Evolutionary conservation across 305 asterid species (phyloP).

Genomic region (Fraxinus ornus): DNA sequence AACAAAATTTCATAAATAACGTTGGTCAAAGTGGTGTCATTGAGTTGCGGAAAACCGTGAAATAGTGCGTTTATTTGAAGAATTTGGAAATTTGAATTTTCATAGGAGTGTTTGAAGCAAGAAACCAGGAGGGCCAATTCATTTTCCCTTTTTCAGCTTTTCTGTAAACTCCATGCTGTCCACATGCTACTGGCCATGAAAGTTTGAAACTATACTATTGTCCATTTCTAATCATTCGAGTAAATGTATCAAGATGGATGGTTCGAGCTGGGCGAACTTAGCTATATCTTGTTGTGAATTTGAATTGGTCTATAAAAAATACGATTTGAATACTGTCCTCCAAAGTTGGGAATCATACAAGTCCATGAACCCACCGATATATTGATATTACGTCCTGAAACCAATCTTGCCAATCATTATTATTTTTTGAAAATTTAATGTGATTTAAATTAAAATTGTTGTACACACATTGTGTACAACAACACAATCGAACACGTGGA

Average conservation of each 20-base stretch:
- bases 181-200: not conserved
- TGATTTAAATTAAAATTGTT: too few relatives aligned
- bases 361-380: not conserved
- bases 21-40: not conserved
- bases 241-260: not conserved
- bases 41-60: not conserved
- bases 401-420: not conserved
- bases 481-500: too few relatives aligned
- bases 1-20: not conserved
- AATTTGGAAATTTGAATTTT: not conserved
- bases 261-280: not conserved
- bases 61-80: not conserved
- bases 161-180: not conserved
- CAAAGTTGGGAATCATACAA: not conserved
- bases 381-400: not conserved
- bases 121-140: not conserved
- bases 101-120: not conserved
- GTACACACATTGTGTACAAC: too few relatives aligned
- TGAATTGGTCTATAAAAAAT: not conserved
- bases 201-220: not conserved
- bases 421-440: too few relatives aligned
- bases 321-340: not conserved
- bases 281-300: not conserved
- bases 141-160: not conserved
- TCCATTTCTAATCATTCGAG: not conserved